phyloP scores from a whole-genome alignment of 371 early-diverging fungal genomes.

The Parasitella parasitica region DNA sequence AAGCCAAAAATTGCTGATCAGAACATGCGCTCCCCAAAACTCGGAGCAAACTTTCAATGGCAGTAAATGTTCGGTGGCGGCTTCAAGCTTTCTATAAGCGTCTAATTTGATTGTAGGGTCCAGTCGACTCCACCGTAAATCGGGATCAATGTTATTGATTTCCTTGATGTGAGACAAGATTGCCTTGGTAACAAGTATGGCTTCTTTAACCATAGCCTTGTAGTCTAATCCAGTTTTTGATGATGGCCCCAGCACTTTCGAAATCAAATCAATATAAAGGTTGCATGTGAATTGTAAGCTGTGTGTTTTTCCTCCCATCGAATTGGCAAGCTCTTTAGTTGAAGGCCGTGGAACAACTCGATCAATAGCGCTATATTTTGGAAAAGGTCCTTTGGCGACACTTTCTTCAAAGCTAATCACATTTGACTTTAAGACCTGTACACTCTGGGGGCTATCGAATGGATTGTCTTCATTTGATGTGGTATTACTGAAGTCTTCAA shows the following conservation, averaged over 20 bases:
- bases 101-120: slow-evolving; percentile 15
- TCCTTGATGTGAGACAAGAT: slow-evolving; percentile 11
- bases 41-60: slow-evolving; percentile 15
- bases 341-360: slow-evolving; percentile 6
- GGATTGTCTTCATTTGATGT: not conserved
- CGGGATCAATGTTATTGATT: slow-evolving; percentile 2
- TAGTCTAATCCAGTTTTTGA: slow-evolving; percentile 7
- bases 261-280: slow-evolving; percentile 11
- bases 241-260: slow-evolving; percentile 5
- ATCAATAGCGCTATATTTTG: not conserved
- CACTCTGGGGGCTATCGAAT: not conserved
- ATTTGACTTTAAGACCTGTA: not conserved
- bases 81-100: slow-evolving; percentile 8
- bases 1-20: slow-evolving; percentile 16
- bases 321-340: slow-evolving; percentile 6
- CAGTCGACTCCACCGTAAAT: slow-evolving; percentile 8
- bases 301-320: slow-evolving; percentile 8
- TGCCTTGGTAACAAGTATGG: slow-evolving; percentile 9
- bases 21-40: slow-evolving; percentile 17
- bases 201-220: slow-evolving; percentile 18
- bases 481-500: not conserved
- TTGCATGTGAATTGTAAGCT: slow-evolving; percentile 14
- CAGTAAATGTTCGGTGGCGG: slow-evolving; percentile 10
- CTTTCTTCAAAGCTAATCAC: not conserved
- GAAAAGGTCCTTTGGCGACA: slow-evolving; percentile 2